phyloP scores from a whole-genome alignment of 345 rosid species.

The Camelina hispida region DNA sequence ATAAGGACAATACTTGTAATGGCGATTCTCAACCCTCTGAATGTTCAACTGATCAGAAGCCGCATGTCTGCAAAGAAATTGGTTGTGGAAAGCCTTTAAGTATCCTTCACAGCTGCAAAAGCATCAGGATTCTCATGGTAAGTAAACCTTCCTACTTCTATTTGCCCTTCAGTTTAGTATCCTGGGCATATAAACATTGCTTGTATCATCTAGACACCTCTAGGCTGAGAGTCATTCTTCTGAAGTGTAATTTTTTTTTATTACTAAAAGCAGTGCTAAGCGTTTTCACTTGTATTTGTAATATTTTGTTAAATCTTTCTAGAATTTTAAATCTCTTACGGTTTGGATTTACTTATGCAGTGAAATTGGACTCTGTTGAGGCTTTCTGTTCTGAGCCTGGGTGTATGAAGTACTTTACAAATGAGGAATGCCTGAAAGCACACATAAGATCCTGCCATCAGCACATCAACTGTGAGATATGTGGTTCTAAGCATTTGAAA shows the following conservation, averaged over 20 bases:
- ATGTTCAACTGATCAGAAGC: conserved; percentile 38
- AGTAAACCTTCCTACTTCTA: conserved; percentile 25
- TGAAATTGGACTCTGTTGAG: conserved; percentile 69
- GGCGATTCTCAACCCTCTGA: conserved; percentile 31
- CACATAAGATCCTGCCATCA: conserved; percentile 73
- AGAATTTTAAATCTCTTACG: conserved; percentile 15
- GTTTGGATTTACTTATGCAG: conserved; percentile 47
- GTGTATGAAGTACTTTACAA: conserved; percentile 80
- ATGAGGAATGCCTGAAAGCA: conserved; percentile 65
- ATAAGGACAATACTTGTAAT: background rate
- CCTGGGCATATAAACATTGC: background rate
- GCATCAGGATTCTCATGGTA: conserved; percentile 86
- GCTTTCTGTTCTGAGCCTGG: conserved; percentile 77
- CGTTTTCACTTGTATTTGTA: too few species aligned
- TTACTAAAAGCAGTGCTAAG: background rate
- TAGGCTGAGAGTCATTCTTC: background rate
- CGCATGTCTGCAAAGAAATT: conserved; percentile 61
- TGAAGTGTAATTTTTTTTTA: background rate
- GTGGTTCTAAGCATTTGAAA: conserved; percentile 66
- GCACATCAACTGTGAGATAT: conserved; percentile 61
- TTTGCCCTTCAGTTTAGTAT: background rate
- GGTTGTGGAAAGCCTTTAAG: conserved; percentile 87
- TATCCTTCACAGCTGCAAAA: conserved; percentile 62
- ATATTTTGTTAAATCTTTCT: background rate
- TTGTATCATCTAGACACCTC: background rate